Evolutionary conservation across 2,329 filamentous ascomycete species (phyloP).

Genomic region (Scytalidium lignicola): DNA sequence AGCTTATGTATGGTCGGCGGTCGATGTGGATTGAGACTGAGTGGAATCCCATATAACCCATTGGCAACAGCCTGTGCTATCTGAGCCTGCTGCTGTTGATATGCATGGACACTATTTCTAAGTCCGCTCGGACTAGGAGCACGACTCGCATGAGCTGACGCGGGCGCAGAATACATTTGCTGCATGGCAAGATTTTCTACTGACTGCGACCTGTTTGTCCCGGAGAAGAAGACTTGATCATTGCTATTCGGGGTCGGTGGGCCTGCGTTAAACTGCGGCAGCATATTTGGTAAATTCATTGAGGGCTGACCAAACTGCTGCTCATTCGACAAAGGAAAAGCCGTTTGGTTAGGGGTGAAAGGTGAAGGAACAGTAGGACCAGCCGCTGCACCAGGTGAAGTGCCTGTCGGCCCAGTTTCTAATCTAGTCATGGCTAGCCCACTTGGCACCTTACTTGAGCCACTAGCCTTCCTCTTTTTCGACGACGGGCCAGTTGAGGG

Average conservation of each 20-base stretch:
- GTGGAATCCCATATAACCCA: conserved; percentile 45
- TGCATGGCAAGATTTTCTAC: conserved; percentile 61
- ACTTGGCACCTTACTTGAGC: conserved; percentile 62
- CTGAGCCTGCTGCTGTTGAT: conserved; percentile 37
- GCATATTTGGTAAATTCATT: conserved; percentile 19
- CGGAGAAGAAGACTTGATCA: conserved; percentile 53
- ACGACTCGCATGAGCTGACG: conserved; percentile 69
- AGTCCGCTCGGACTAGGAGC: conserved; percentile 65
- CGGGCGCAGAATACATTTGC: conserved; percentile 65
- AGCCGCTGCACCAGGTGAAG: conserved; percentile 33
- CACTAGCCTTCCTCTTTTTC: conserved; percentile 80
- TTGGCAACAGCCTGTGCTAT: conserved; percentile 43
- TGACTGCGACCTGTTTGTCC: conserved; percentile 54
- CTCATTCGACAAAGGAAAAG: conserved; percentile 37
- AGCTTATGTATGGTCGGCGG: conserved; percentile 72
- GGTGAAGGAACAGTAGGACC: conserved; percentile 42
- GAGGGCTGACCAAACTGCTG: conserved; percentile 20
- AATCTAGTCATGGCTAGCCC: conserved; percentile 78
- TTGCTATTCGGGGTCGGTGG: conserved; percentile 63
- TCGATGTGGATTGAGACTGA: conserved; percentile 44
- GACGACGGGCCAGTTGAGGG: conserved; percentile 58
- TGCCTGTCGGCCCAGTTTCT: conserved; percentile 46
- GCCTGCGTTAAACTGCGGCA: conserved; percentile 47
- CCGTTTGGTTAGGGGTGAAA: conserved; percentile 43
- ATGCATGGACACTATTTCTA: conserved; percentile 40